Base-by-base conservation (phyloP, 2,329 filamentous ascomycete species). In the Chaetothyriales sp. region DNA sequence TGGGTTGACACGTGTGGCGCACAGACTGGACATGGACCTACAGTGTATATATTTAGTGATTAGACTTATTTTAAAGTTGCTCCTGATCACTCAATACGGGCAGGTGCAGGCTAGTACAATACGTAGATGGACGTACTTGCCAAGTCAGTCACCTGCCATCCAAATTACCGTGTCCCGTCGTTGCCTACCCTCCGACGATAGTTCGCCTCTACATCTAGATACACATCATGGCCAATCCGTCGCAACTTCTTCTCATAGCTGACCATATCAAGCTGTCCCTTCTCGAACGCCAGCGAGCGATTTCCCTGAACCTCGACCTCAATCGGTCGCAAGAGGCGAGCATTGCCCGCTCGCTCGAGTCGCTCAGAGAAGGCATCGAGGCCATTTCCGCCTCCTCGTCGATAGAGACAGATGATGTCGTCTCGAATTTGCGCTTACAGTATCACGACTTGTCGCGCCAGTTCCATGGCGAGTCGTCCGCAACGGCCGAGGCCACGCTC, bases 211-310 rank as follows among this genome's bases (percentile, higher is more conserved):
- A 15, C 10, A 4, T 10, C 32, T 10, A 39, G 10, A 39, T 45
- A 5, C 25, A 66, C 60, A 64, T 62, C 25, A 73, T 72, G 69
- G 64, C 73, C 53, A 78, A 75, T 59, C 73, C 78, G 47, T 75
- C 76, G 12, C 89, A 95, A 68, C 82, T 96, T 59, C 87, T 89
- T 66, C 83, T 96, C 49, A 80, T 96, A 52, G 87, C 89, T 62
- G 92, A 98, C 70, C 90, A 96, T 69, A 86, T 96, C 74, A 95
- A 96, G 70, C 79, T 96, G 55, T 95, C 89, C 12, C 77, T 98
- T 15, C 80, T 96, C 22, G 92, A 96, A 72, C 81, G 90, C 52
- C 83, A 94, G 70, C 82, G 90, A 52, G 87, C 89, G 47, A 80
- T 86, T 61, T 84, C 81, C 12, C 76, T 95, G 44, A 81, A 87